Evolutionary conservation across 2,329 filamentous ascomycete genomes (phyloP), one percentile per base, ranked within the genome.

Genomic region (Exophiala viscosa): DNA sequence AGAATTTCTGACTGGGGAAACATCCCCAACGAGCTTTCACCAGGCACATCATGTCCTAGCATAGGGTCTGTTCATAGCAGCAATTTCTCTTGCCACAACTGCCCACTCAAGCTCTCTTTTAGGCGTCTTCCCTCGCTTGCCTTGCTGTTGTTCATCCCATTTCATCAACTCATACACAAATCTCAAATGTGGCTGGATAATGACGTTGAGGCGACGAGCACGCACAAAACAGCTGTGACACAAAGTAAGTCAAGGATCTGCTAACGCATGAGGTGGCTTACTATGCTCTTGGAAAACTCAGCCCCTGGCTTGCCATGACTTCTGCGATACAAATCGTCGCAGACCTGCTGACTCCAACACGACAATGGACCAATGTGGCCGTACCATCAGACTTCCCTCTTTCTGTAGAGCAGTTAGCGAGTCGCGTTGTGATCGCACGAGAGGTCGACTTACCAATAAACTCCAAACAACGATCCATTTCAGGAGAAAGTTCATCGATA

Each of bases 321-420:
- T 97, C 91, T n/a, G 93, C 93, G 64, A 99, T 99, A 68, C 93
- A 97, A 57, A 99, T 96, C 1, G 92, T 99, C 10, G 93, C 93
- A 58, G 90, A 96, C 46, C 93, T 83, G 45, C 91, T 96, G 49
- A 99, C 93, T 43, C 93, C 93, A 6, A 99, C 93, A 14, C 93
- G 86, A 68, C 93, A 99, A 69, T 99, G 93, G 13, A 99, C 93
- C 51, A 99, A 78, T 0, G 93, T 97, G 18, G 92, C 90, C 3
- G 83, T 88, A 28, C 87, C 86, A 39, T 87, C 86, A 34, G 73
- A 73, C 66, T 86, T 88, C 33, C 92, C 91, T 61, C 84, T 83
- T 61, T 90, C 93, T 96, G 63, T 42, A 67, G 44, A 44, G 36
- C 8, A 20, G 41, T 61, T 13, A 61, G 50, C 41, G n/a, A 50